These are phyloP conservation scores for Ramaria sp. DNA, from an alignment of 768 basidiomycete species.

Conservation along the genomic window DNA sequence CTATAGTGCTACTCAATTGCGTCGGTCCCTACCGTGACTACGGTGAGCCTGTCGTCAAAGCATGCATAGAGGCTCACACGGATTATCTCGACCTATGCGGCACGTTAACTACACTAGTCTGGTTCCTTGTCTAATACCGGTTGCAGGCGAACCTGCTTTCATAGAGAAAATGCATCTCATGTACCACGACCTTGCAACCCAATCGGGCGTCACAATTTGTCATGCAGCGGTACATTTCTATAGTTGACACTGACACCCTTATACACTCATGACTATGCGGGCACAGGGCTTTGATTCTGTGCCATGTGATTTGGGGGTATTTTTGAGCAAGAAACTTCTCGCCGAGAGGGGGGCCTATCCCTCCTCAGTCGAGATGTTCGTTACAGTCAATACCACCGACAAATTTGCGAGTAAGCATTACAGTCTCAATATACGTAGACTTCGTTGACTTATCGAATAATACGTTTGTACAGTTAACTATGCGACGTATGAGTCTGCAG, in stretches of 20 bases:
- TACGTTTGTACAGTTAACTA: not conserved
- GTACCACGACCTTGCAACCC: not conserved
- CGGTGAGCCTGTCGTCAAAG: constrained; percentile 10
- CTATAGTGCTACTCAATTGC: constrained; percentile 7
- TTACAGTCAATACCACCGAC: not conserved
- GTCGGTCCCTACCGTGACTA: constrained; percentile 4
- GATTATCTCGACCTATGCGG: constrained; percentile 10
- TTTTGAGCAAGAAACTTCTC: not conserved
- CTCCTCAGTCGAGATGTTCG: constrained; percentile 8
- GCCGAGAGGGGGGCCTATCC: not conserved
- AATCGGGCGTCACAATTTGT: not conserved
- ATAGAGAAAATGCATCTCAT: constrained; percentile 6
- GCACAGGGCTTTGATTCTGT: constrained; percentile 10
- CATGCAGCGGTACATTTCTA: not conserved
- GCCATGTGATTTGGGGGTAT: constrained; percentile 7
- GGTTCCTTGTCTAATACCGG: not conserved
- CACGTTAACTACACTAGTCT: not conserved
- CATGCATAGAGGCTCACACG: not conserved
- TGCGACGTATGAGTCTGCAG: constrained; percentile 4
- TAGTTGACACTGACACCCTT: too few species aligned
- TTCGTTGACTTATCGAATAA: not conserved
- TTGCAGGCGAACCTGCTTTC: constrained; percentile 9
- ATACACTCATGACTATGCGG: too few species aligned
- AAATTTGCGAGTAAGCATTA: not conserved
- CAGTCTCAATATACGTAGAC: not conserved